These are phyloP conservation scores for Knoxia roxburghii DNA, from an alignment of 257 asterid species.

Conservation along the genomic window DNA sequence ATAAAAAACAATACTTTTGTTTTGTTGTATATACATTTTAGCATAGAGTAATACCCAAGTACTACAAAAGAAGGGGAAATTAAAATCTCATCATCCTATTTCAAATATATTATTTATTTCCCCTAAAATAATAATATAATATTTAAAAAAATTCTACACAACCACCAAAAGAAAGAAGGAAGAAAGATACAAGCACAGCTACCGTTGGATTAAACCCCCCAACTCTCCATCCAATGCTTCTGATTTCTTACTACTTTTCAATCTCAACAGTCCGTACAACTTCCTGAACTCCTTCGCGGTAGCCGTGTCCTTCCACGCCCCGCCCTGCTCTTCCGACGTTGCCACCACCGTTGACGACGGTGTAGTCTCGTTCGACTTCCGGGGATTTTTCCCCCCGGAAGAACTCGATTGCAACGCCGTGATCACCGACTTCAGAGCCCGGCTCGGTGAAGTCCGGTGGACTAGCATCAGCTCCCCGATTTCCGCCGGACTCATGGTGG, in stretches of 20 bases:
- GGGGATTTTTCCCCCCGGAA: constrained; percentile 15
- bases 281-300: constrained; percentile 51
- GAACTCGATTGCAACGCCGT: constrained; percentile 51
- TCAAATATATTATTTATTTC: no score
- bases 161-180: not conserved
- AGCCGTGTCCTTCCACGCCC: constrained; percentile 52
- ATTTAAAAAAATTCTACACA: no score
- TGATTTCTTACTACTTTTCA: constrained; percentile 49
- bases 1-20: no score
- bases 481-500: constrained; percentile 77
- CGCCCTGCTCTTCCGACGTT: constrained; percentile 40
- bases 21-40: no score
- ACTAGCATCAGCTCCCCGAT: constrained; percentile 80
- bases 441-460: constrained; percentile 75
- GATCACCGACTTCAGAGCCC: constrained; percentile 75
- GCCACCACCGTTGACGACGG: constrained; percentile 34
- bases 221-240: constrained; percentile 47
- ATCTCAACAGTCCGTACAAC: constrained; percentile 50
- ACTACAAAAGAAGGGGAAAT: no score
- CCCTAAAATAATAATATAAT: no score
- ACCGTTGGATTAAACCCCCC: constrained; percentile 35
- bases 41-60: no score
- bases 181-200: not conserved
- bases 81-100: no score
- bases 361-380: constrained; percentile 26